A percentile compares a stretch with the other conserved stretches of the same genome.
Evolutionary conservation across 306 rosid species (phyloP).

Genomic region (Carpinus fangiana): DNA sequence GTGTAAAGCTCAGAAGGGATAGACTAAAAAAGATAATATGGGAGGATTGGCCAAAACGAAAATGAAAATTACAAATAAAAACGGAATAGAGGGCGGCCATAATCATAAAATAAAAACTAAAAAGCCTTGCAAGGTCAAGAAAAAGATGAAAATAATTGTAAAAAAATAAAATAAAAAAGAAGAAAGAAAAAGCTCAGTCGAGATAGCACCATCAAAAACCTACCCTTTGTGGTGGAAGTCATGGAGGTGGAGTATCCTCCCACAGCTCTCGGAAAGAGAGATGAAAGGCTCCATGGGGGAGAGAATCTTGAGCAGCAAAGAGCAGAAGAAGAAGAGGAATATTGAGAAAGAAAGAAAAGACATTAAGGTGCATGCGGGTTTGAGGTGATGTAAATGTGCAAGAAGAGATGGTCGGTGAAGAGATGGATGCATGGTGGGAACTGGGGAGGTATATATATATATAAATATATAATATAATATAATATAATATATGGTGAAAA

Average conservation of each 20-base stretch:
- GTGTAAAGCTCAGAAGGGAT: slow-evolving; percentile 74
- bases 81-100: fast-evolving
- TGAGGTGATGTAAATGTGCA: slow-evolving; percentile 53
- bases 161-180: neutral
- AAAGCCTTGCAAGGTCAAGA: slow-evolving; percentile 96
- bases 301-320: slow-evolving; percentile 27
- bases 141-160: slow-evolving; percentile 11
- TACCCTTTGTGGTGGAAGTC: slow-evolving; percentile 10
- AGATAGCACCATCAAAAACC: slow-evolving; percentile 57
- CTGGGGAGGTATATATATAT: too few species aligned
- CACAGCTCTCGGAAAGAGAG: neutral
- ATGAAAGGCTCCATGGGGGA: slow-evolving; percentile 21
- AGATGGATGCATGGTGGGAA: slow-evolving; percentile 34
- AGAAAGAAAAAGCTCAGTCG: slow-evolving; percentile 43
- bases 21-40: neutral
- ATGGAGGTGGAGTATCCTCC: slow-evolving; percentile 22
- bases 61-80: fast-evolving
- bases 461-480: neutral
- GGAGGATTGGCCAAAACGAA: slow-evolving; percentile 12
- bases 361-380: too few species aligned
- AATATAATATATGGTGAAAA: slow-evolving; percentile 35
- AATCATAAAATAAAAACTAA: fast-evolving
- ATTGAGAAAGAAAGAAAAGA: slow-evolving; percentile 33
- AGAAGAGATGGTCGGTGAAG: slow-evolving; percentile 25
- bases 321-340: slow-evolving; percentile 31